Evolutionary conservation across 192 early-diverging fungal species (phyloP), one percentile per base, ranked within the genome.

Genomic region (Entomortierella beljakovae): DNA sequence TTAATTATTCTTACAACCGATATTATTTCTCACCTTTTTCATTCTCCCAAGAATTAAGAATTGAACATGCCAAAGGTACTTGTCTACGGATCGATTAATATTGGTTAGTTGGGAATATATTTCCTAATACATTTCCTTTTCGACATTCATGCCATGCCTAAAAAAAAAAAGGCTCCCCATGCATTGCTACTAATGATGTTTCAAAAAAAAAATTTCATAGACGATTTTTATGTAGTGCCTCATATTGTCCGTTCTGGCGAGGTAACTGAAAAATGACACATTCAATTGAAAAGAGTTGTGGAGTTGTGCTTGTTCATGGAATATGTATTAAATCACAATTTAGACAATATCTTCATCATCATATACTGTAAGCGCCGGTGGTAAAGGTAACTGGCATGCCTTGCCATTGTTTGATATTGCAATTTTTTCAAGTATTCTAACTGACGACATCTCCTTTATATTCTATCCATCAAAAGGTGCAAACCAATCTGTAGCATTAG

Each of bases 401-500:
- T 26, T 26, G 23, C 6, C 49, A 15, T 15, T 22, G 16, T 15
- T 51, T 51, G n/a, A 37, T 61, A 56, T 56, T 22, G 25, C 46
- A 55, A 32, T 29, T 22, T 20, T 59, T 31, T 10, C 37, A 40
- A 40, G 6, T 50, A 31, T 15, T 25, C 50, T 56, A 29, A 48
- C 34, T 75, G 3, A 15, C 38, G 22, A 3, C 37, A 33, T 16
- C 28, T 8, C 16, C 13, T 37, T 23, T 25, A 15, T 6, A 10
- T 42, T 22, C n/a, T 26, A 18, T 31, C 37, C 20, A 3, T 15
- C 57, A 26, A 1, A 34, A 89, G 93, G 97, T 8, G 93, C 96
- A 10, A 98, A 98, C 59, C 95, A 96, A 64, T 90, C 93, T 18
- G 93, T 93, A 7, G 96, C 97, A 15, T 79, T 94, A 11, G 93